Evolutionary conservation across 352 stramenopile genomes (phyloP).

Genomic region (Phytophthora macrochlamydospora): DNA sequence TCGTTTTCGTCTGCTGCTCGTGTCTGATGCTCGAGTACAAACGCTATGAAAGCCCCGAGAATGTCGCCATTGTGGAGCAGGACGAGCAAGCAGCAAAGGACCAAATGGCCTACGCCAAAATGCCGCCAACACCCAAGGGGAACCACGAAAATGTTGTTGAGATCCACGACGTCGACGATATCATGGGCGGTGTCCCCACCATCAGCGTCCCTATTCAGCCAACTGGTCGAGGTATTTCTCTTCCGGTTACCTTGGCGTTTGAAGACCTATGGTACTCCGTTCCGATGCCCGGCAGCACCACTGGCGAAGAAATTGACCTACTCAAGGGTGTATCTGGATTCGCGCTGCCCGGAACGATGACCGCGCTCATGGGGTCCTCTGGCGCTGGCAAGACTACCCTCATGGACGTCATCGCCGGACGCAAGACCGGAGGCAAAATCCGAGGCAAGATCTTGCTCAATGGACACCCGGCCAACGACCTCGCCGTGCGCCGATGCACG

Average conservation of each 20-base stretch:
- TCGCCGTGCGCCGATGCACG: slow-evolving; percentile 44
- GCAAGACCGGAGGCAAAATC: slow-evolving; percentile 87
- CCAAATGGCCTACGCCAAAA: slow-evolving; percentile 14
- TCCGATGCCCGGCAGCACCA: slow-evolving; percentile 29
- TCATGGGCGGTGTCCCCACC: not conserved
- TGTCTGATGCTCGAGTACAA: slow-evolving; percentile 24
- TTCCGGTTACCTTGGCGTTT: slow-evolving; percentile 42
- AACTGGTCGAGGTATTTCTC: not conserved
- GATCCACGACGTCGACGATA: not conserved
- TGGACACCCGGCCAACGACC: slow-evolving; percentile 38
- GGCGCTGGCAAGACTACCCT: slow-evolving; percentile 92
- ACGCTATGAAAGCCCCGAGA: slow-evolving; percentile 26
- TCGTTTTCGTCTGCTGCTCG: slow-evolving; percentile 34
- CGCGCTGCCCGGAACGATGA: slow-evolving; percentile 53
- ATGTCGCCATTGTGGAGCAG: slow-evolving; percentile 24
- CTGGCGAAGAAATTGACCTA: slow-evolving; percentile 59
- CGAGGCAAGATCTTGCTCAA: slow-evolving; percentile 65
- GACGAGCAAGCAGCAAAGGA: slow-evolving; percentile 13
- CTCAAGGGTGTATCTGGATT: slow-evolving; percentile 75
- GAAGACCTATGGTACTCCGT: slow-evolving; percentile 55
- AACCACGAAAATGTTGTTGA: not conserved
- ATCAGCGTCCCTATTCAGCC: not conserved
- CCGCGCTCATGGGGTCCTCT: slow-evolving; percentile 62
- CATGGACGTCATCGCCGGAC: slow-evolving; percentile 91
- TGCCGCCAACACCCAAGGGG: not conserved